Evolutionary conservation across 768 basidiomycete species (phyloP), one percentile per base, ranked within the genome.

Genomic region (Collybia nuda): DNA sequence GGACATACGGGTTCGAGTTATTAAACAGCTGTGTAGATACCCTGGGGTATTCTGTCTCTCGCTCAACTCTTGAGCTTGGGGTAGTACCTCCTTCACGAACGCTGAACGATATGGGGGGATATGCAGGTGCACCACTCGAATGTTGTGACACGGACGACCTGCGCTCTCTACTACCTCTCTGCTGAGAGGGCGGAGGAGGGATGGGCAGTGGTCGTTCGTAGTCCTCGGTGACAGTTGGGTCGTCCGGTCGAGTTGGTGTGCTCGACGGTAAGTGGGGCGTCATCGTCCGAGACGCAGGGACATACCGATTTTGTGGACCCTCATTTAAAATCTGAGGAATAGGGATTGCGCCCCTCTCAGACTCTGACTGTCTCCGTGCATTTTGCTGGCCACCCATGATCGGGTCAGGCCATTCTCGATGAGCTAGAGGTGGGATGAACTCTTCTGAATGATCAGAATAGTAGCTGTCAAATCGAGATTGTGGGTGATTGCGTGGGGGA

Each of bases 201-300:
- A 48, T 44, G 12, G 50, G 52, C 12, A 54, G 23, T 5, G 51
- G 37, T 9, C 51, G 26, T 32, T 14, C 32, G 32, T 32, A 32
- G 7, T 32, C 32, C 9, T 11, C 32, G 12, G 12, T 11, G 32
- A 11, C 12, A 11, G 32, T 14, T 32, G 32, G 5, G 3, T 11
- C 9, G 3, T 32, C 32, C 12, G 32, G 32, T 32, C 32, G 32
- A 32, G 32, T 11, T 5, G 40, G 35, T 12, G 47, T 1, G n/a
- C 26, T 19, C 4, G 46, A 24, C 17, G 44, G 19, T 5, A 21
- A n/a, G 39, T 41, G 40, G 6, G 46, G 43, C 12, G 40, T 26
- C 56, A 62, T 56, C n/a, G 59, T 60, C 3, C 52, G 57, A 14
- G 57, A 59, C n/a, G 49, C 54, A n/a, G 57, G 57, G 17, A 58